Base-by-base conservation (phyloP, 139 green algal species). In the Chlamydomonas sphaeroides region DNA sequence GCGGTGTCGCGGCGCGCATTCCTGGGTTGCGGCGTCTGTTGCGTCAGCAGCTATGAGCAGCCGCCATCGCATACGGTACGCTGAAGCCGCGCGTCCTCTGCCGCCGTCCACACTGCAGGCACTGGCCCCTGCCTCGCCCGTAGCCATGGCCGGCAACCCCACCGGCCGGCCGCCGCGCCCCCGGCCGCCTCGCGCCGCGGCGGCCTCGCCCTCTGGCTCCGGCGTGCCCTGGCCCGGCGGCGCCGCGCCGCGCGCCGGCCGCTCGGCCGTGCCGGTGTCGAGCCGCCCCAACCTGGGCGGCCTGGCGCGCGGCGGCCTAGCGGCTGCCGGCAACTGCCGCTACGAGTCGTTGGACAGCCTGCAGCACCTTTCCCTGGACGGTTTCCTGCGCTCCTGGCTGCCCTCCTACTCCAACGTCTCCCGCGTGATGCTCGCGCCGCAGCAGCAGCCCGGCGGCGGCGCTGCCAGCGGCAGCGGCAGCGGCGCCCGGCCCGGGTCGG, bases 271-370 rank as follows among this genome's bases (percentile, higher is more conserved):
- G 15, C 56, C 38, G 8, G 39, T 8, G 3, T 8, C 20, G 28
- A 15, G 25, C 39, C 38, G 41, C n/a, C 30, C n/a, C 23, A 14
- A 14, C 59, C 11, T 18, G 30, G 59, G n/a, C 59, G 59, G 45
- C 11, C 45, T 53, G 45, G 14, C 45, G 45, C 45, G 45, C 14
- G 45, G 45, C 45, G 45, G 45, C 11, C 45, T 53, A 14, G 45
- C 45, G 45, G 10, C 61, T 32, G 33, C 59, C 7, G 74, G 74
- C 59, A 81, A 28, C 59, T 83, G 76, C 76, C 62, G 76, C 6
- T 83, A 83, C 76, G 76, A 83, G 62, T 83, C 76, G 5, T 62
- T 83, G 3, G 76, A 83, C 63, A 74, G 62, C 3, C 45, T 83
- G 62, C 76, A 83, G 63, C 76, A 83, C 33, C 76, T 83, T 0